phyloP scores from a whole-genome alignment of 441 rosid species.

The Manihot esculenta region DNA sequence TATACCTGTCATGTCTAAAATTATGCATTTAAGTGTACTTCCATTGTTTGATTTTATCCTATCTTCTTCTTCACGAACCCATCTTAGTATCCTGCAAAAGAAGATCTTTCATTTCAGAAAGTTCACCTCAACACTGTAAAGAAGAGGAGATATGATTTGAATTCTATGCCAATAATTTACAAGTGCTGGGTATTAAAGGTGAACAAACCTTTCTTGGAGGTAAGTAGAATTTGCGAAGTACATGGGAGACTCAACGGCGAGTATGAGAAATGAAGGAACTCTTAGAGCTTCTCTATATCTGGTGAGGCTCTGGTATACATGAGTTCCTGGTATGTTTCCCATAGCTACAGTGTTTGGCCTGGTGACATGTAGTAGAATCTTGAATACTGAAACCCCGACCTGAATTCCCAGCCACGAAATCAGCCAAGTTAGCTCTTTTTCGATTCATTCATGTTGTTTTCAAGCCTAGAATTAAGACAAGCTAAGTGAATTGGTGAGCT shows the following conservation, averaged over 20 bases:
- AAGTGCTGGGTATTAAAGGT: not conserved
- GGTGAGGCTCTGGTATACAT: slow-evolving; percentile 63
- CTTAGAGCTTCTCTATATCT: slow-evolving; percentile 69
- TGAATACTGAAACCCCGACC: slow-evolving; percentile 90
- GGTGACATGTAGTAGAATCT: slow-evolving; percentile 81
- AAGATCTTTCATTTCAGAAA: slow-evolving; percentile 3
- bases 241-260: slow-evolving; percentile 78
- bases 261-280: slow-evolving; percentile 73
- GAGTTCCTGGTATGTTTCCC: slow-evolving; percentile 85
- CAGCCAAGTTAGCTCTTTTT: not conserved
- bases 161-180: too few relatives aligned
- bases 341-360: slow-evolving; percentile 70
- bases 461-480: not conserved
- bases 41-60: slow-evolving; percentile 51
- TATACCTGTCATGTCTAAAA: slow-evolving; percentile 84
- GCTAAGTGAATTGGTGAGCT: slow-evolving; percentile 18
- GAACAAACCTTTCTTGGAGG: slow-evolving; percentile 74
- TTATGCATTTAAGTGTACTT: slow-evolving; percentile 56
- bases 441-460: too few relatives aligned
- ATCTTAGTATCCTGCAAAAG: slow-evolving; percentile 66
- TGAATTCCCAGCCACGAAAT: slow-evolving; percentile 27
- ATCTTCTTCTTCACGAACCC: slow-evolving; percentile 88
- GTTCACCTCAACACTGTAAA: too few relatives aligned
- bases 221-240: slow-evolving; percentile 91
- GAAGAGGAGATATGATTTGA: too few relatives aligned